phyloP scores from a whole-genome alignment of 2,329 filamentous ascomycete species.

The Fusarium oligoseptatum region DNA sequence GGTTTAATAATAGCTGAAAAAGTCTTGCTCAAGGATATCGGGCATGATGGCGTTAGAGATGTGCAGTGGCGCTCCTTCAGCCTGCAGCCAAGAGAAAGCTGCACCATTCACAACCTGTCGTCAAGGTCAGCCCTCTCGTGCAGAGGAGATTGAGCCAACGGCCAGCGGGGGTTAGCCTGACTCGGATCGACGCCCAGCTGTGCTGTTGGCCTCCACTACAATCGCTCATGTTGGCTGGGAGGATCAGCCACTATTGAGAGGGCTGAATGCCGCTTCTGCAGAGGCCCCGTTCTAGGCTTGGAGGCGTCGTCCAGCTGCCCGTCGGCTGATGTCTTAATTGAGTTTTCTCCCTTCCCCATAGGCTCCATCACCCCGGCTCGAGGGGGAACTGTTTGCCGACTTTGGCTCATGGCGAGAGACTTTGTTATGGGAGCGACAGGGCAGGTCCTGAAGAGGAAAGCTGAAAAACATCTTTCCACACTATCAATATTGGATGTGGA shows the following conservation, averaged over 20 bases:
- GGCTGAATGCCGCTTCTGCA: neutral
- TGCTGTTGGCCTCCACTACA: neutral
- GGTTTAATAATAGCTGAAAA: constrained; percentile 2
- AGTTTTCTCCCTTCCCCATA: neutral
- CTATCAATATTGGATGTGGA: neutral
- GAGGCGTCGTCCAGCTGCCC: neutral
- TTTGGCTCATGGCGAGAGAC: neutral
- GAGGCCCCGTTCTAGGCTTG: neutral
- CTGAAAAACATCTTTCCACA: neutral
- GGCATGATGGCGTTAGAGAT: neutral
- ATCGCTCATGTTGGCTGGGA: neutral
- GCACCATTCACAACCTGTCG: neutral
- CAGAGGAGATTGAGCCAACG: neutral
- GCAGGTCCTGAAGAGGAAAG: neutral
- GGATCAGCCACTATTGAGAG: neutral
- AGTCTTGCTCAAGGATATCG: neutral
- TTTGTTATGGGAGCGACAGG: neutral
- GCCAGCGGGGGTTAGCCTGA: neutral
- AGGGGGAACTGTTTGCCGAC: neutral
- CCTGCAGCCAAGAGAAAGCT: neutral
- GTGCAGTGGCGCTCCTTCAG: neutral
- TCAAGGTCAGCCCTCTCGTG: neutral
- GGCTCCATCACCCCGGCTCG: neutral
- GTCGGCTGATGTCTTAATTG: neutral
- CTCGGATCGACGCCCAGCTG: neutral